phyloP scores from a whole-genome alignment of 495 filamentous ascomycete genomes.

The Sphaerosporella brunnea region DNA sequence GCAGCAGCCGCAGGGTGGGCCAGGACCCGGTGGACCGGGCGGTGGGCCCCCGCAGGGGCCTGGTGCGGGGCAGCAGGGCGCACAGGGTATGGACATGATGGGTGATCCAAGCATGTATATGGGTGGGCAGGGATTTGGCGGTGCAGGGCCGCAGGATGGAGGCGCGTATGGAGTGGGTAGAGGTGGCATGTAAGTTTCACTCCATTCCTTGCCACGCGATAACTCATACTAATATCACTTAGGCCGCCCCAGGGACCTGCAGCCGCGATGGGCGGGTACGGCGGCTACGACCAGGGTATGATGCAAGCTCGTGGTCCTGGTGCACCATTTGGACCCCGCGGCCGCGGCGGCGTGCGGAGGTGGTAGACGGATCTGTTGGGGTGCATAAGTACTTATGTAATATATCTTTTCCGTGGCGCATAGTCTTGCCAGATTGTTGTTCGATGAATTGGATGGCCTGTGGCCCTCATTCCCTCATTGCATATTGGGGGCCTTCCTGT shows the following conservation, averaged over 20 bases:
- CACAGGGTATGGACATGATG: constrained; percentile 49
- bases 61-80: constrained; percentile 26
- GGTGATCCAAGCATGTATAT: constrained; percentile 66
- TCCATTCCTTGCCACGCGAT: constrained; percentile 18
- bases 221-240: not conserved
- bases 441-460: too few relatives aligned
- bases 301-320: constrained; percentile 11
- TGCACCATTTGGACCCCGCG: constrained; percentile 1
- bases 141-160: constrained; percentile 31
- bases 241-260: constrained; percentile 32
- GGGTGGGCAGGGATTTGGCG: constrained; percentile 42
- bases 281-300: constrained; percentile 39
- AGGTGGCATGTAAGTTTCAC: constrained; percentile 25
- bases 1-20: constrained; percentile 15
- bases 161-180: constrained; percentile 28
- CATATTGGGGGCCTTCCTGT: too few relatives aligned
- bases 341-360: not conserved
- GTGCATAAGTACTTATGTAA: too few relatives aligned
- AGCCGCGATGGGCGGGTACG: constrained; percentile 37
- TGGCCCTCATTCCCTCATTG: too few relatives aligned
- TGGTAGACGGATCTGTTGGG: too few relatives aligned
- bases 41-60: constrained; percentile 22
- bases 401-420: too few relatives aligned
- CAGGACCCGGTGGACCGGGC: constrained; percentile 21
- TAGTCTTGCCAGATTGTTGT: too few relatives aligned